These are phyloP conservation scores for Sporothrix pseudoabietina DNA, from an alignment of 2,329 filamentous ascomycete species.

Conservation along the genomic window DNA sequence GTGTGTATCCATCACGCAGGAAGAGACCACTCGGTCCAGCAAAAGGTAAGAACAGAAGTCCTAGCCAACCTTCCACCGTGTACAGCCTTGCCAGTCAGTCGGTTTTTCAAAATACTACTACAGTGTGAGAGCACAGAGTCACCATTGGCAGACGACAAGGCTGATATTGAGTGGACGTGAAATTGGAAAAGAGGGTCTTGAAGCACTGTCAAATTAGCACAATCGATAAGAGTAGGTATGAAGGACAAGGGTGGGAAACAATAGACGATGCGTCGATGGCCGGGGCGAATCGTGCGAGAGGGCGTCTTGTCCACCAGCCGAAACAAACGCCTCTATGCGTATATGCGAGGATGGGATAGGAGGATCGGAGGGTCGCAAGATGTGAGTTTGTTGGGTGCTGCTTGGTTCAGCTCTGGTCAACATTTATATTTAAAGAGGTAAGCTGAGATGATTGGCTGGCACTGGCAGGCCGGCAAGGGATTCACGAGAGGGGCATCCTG, in stretches of 20 bases:
- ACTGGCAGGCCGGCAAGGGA: not conserved
- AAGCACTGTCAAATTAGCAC: not conserved
- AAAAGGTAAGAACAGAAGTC: not conserved
- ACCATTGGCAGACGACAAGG: not conserved
- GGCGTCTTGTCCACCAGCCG: not conserved
- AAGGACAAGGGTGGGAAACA: not conserved
- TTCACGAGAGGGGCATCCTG: not conserved
- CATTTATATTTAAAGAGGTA: not conserved
- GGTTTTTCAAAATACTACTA: not conserved
- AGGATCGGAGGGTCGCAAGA: not conserved
- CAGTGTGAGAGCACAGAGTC: not conserved
- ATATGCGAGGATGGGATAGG: slow-evolving; percentile 5
- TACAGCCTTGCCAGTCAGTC: slow-evolving; percentile 13
- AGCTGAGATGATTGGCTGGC: not conserved
- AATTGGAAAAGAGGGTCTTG: not conserved
- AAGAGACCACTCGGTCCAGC: not conserved
- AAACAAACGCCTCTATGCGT: slow-evolving; percentile 8
- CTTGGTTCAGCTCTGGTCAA: not conserved
- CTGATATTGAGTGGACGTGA: slow-evolving; percentile 1
- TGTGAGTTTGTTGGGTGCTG: not conserved
- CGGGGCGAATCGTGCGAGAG: not conserved
- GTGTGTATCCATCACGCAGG: not conserved
- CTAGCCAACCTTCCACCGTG: not conserved
- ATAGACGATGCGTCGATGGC: not conserved
- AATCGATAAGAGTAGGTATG: slow-evolving; percentile 7